Conservation (phyloP, 352 stramenopile species). For the Sclerospora graminicola region DNA sequence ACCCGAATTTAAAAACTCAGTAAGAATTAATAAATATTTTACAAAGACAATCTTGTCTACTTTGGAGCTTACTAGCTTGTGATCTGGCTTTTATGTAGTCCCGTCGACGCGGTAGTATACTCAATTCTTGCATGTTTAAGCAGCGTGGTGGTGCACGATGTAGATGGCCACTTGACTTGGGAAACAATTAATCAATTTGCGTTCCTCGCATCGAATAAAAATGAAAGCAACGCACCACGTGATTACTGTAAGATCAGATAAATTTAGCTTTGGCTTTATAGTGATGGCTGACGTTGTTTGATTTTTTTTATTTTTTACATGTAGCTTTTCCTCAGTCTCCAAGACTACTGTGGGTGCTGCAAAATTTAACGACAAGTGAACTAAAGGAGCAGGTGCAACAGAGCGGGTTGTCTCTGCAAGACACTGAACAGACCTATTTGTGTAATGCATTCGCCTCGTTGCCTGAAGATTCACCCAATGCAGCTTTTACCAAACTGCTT, state of each 20-base stretch:
- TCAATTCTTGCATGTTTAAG: constrained; percentile 54
- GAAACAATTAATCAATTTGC: constrained; percentile 46
- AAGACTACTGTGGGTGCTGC: constrained; percentile 63
- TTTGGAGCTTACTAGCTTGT: constrained; percentile 1
- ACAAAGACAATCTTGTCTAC: background rate
- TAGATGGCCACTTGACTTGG: constrained; percentile 38
- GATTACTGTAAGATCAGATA: constrained; percentile 17
- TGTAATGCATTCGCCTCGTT: constrained; percentile 32
- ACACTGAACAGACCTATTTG: constrained; percentile 53
- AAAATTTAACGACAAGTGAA: constrained; percentile 46
- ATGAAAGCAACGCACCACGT: constrained; percentile 11
- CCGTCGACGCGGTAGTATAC: constrained; percentile 51
- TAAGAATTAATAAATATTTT: constrained; percentile 5
- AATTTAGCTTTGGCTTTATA: background rate
- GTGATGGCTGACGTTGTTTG: background rate
- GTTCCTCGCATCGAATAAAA: constrained; percentile 31
- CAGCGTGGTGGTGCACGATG: constrained; percentile 64
- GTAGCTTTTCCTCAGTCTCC: constrained; percentile 61
- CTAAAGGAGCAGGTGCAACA: constrained; percentile 53
- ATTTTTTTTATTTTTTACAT: background rate
- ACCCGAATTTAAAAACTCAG: constrained; percentile 28
- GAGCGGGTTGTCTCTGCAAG: constrained; percentile 40
- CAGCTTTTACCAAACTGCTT: constrained; percentile 32
- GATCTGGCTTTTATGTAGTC: constrained; percentile 16
- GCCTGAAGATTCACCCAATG: constrained; percentile 11